Base-by-base conservation (phyloP, 2,329 filamentous ascomycete species). In the Kalaharituber pfeilii region DNA sequence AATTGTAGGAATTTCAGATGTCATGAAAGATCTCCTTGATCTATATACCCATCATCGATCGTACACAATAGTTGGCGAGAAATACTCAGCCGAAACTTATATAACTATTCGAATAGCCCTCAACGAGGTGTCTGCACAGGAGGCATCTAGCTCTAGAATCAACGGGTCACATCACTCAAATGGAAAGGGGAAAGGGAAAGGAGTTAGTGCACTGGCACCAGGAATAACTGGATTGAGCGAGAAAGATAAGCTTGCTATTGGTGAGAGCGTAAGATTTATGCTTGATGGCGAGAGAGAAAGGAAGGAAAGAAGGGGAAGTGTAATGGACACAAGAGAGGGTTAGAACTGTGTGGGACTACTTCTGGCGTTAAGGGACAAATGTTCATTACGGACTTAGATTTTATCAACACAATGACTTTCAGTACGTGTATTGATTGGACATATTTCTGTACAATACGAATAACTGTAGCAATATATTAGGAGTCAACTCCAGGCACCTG, bases 241-340 rank as follows among this genome's bases (percentile, higher is more conserved):
- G 28, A 55, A 55, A 28, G 57, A 56, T n/a, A 56, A 59, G 47
- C 53, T 55, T 36, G 55, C 65, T 62, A 60, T 68, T 58, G 65
- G 65, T 56, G 55, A 60, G 66, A 59, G 70, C 0, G 79, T 93
- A 60, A 78, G 91, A 5, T 96, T 94, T 67, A 86, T 95, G 68
- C 81, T 96, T 50, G 84, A 94, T 60, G 78, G 81, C 0, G 81
- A 82, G 53, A 77, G 82, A 50, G 87, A 87, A 1, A 75, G 76
- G 49, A 73, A 74, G 15, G 91, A 98, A 69, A 77, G 79, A 62
- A 74, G 15, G 75, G 75, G 6, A 36, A 36, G n/a, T 36, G 30
- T n/a, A 9, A 36, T 36, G n/a, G 30, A 9, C n/a, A 36, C 30
- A 36, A 36, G 9, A 36, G 30, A 36, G n/a, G n/a, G n/a, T n/a